Conservation (phyloP, 306 rosid species). For the Quercus ilex region DNA sequence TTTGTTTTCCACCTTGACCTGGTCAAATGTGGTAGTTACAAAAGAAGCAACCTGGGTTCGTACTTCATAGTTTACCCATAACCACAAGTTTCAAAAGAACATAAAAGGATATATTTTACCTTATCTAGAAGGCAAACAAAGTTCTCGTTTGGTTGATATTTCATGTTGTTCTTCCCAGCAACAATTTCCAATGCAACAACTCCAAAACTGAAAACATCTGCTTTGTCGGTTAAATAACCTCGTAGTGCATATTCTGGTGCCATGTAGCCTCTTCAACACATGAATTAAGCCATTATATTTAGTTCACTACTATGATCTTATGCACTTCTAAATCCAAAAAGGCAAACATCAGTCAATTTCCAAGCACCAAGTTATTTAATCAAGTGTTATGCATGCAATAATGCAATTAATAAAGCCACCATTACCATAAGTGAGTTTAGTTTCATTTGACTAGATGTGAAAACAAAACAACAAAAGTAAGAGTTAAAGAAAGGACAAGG, state of each 20-base stretch:
- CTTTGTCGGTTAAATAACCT: conserved; percentile 55
- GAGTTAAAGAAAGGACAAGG: background rate
- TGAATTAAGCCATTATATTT: background rate
- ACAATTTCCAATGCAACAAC: conserved; percentile 52
- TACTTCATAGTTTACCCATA: too few relatives aligned
- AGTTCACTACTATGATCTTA: background rate
- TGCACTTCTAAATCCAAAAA: background rate
- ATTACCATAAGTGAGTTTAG: too few relatives aligned
- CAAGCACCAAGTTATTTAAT: background rate
- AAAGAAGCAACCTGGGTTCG: background rate
- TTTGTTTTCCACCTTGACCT: too few relatives aligned
- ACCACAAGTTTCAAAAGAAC: background rate
- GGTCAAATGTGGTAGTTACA: background rate
- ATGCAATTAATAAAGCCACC: too few relatives aligned
- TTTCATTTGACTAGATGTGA: too few relatives aligned
- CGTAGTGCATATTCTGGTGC: conserved; percentile 74
- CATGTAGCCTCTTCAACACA: conserved; percentile 61
- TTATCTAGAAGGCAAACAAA: conserved; percentile 57
- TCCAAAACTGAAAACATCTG: conserved; percentile 66
- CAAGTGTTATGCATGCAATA: too few relatives aligned
- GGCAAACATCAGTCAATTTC: background rate
- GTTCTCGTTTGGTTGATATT: conserved; percentile 37
- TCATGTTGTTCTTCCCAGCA: conserved; percentile 44
- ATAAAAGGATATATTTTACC: conserved; percentile 25
- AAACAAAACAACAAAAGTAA: too few relatives aligned